Percentiles rank a stretch among this genome's conserved stretches.
These are phyloP conservation scores for Zalaria sp. DNA, from an alignment of 2,329 filamentous ascomycete genomes.

Conservation along the genomic window DNA sequence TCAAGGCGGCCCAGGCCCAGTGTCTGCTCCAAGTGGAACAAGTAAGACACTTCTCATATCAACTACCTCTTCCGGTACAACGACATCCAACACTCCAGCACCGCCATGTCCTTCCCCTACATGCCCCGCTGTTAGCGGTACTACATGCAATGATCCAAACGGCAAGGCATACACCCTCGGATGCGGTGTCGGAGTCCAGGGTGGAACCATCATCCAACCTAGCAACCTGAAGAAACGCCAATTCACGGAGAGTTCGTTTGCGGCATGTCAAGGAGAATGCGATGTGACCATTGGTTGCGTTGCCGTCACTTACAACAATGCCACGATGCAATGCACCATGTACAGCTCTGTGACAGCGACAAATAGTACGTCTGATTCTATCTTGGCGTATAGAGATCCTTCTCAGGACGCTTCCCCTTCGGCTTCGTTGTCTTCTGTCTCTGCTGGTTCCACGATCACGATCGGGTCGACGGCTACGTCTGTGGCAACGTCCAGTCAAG, in stretches of 20 bases:
- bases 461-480: not conserved
- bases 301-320: not conserved
- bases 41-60: not conserved
- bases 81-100: not conserved
- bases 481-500: too few relatives aligned
- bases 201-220: constrained; percentile 3
- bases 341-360: not conserved
- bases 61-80: not conserved
- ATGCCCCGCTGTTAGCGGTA: constrained; percentile 1
- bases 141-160: constrained; percentile 3
- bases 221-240: not conserved
- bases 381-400: not conserved
- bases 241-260: not conserved
- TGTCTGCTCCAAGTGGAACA: not conserved
- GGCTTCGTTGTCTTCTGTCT: not conserved
- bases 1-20: not conserved
- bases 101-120: constrained; percentile 1
- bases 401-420: not conserved
- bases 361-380: not conserved
- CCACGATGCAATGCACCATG: not conserved
- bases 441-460: not conserved
- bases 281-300: not conserved
- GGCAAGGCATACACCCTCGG: constrained; percentile 2
- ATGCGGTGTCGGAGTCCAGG: constrained; percentile 1
- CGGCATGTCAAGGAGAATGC: not conserved